Evolutionary conservation across 129 eudicot species (phyloP).

Genomic region (Artemisia tridentata): DNA sequence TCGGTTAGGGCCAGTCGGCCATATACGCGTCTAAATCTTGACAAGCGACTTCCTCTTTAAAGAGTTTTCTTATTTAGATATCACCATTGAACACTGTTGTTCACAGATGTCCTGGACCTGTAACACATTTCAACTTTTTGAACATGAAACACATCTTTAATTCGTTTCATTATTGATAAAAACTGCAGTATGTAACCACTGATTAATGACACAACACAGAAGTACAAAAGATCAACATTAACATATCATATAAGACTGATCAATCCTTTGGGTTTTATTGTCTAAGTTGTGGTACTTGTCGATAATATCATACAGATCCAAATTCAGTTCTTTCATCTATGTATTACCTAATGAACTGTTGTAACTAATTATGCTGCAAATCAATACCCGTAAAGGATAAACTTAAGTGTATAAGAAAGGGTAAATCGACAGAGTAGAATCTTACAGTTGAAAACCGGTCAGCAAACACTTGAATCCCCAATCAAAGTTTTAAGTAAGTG

Average conservation of each 20-base stretch:
- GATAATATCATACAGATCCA: neutral
- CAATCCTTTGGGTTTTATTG: neutral
- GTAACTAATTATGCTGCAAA: neutral
- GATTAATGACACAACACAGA: neutral
- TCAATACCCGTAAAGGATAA: neutral
- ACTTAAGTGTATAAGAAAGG: slow-evolving; percentile 8
- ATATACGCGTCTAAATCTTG: no score
- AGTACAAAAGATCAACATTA: neutral
- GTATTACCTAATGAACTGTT: neutral
- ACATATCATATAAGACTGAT: neutral
- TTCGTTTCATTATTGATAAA: no score
- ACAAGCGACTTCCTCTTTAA: no score
- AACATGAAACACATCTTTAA: no score
- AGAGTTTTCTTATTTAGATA: no score
- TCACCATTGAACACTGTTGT: neutral
- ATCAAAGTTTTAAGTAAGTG: slow-evolving; percentile 30
- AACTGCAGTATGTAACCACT: neutral
- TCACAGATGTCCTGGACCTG: neutral
- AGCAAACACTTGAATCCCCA: neutral
- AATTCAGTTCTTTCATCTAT: neutral
- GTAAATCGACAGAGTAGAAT: neutral
- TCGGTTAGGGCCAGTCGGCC: no score
- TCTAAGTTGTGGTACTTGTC: slow-evolving; percentile 1
- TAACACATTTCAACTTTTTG: neutral
- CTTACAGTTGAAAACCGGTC: slow-evolving; percentile 14